Percentiles rank a stretch among this genome's conserved stretches.
Evolutionary conservation across 768 basidiomycete genomes (phyloP).

Genomic region (Hortiboletus flavorubellus): DNA sequence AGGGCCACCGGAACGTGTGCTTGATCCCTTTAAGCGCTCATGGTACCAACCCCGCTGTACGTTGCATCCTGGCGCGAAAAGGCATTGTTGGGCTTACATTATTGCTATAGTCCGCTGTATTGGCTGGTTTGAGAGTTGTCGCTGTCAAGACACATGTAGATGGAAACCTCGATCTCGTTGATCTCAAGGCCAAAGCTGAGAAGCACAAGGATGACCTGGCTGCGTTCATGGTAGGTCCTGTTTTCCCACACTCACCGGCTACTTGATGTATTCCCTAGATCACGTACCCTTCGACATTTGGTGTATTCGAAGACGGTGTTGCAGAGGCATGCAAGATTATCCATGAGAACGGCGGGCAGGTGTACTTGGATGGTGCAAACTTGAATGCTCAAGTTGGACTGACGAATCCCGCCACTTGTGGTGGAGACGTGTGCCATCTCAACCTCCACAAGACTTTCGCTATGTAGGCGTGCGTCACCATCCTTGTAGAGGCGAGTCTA

Average conservation of each 20-base stretch:
- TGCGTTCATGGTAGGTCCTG: constrained; percentile 79
- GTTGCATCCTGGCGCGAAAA: constrained; percentile 22
- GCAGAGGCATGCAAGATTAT: constrained; percentile 88
- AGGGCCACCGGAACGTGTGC: constrained; percentile 85
- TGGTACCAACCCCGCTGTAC: constrained; percentile 95
- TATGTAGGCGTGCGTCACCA: constrained; percentile 52
- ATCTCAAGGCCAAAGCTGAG: constrained; percentile 84
- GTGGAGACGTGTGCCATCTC: constrained; percentile 97
- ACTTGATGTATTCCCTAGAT: constrained; percentile 48
- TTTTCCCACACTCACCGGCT: constrained; percentile 7
- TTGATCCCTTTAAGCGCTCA: constrained; percentile 95
- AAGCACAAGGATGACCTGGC: constrained; percentile 90
- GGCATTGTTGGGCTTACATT: constrained; percentile 14
- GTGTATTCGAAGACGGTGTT: constrained; percentile 94
- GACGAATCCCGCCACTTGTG: constrained; percentile 91
- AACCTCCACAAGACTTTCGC: constrained; percentile 99
- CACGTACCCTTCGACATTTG: constrained; percentile 96
- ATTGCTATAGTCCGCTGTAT: constrained; percentile 76
- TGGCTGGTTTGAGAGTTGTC: constrained; percentile 97
- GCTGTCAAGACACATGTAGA: constrained; percentile 86
- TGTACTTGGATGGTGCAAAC: constrained; percentile 95
- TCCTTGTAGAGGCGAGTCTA: background rate
- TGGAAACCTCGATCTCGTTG: constrained; percentile 86
- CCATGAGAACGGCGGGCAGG: constrained; percentile 93
- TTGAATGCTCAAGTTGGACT: constrained; percentile 91